phyloP scores from a whole-genome alignment of 768 basidiomycete genomes.

The Royoungia palumana region DNA sequence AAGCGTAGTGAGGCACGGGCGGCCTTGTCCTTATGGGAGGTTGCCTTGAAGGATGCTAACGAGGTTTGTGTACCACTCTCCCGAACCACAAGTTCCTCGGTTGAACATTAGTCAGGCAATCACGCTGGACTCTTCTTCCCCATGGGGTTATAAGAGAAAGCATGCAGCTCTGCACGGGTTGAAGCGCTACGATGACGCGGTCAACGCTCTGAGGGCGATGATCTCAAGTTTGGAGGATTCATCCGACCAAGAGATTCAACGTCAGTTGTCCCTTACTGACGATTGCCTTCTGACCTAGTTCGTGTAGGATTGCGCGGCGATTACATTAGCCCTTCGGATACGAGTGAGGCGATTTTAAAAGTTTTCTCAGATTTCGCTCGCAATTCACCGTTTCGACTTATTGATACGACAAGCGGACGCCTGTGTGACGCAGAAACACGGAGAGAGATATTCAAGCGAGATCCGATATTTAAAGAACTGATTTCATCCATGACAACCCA shows the following conservation, averaged over 20 bases:
- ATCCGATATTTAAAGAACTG: conserved; percentile 11
- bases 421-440: conserved; percentile 18
- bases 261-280: background rate
- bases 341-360: background rate
- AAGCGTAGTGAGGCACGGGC: conserved; percentile 14
- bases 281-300: background rate
- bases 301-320: conserved; percentile 4
- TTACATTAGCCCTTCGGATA: conserved; percentile 12
- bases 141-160: conserved; percentile 13
- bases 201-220: conserved; percentile 6
- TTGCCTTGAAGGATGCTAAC: conserved; percentile 14
- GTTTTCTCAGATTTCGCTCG: background rate
- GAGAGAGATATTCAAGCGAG: conserved; percentile 8
- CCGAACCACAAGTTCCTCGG: background rate
- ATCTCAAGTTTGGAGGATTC: conserved; percentile 10
- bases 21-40: conserved; percentile 4
- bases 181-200: conserved; percentile 10
- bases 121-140: conserved; percentile 8
- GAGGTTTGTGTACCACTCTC: conserved; percentile 6
- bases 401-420: conserved; percentile 17
- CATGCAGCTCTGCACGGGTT: conserved; percentile 12
- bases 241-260: conserved; percentile 4
- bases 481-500: conserved; percentile 15
- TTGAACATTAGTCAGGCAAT: conserved; percentile 6
- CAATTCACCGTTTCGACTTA: conserved; percentile 15